Evolutionary conservation across 164 flowering plant genomes (phyloP).

Genomic region (Chimonanthus praecox): DNA sequence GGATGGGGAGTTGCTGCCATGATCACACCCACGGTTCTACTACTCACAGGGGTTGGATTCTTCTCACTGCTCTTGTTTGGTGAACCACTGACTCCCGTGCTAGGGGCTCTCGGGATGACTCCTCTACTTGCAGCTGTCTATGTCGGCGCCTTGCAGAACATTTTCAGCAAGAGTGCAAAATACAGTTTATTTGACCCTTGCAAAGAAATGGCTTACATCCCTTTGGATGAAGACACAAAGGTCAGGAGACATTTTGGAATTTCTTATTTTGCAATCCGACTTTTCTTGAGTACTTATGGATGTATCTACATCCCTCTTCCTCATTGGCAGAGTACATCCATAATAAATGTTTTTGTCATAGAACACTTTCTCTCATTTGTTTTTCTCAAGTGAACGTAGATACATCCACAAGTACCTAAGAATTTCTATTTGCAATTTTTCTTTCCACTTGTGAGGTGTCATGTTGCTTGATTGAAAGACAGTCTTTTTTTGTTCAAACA

Average conservation of each 20-base stretch:
- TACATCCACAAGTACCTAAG: too few relatives aligned
- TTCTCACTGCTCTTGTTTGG: slow-evolving; percentile 86
- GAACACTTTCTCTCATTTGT: too few relatives aligned
- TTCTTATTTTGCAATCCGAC: background rate
- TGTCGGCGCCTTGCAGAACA: slow-evolving; percentile 95
- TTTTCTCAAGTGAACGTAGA: too few relatives aligned
- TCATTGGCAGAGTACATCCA: background rate
- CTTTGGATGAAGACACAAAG: slow-evolving; percentile 98
- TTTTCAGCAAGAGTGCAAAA: slow-evolving; percentile 96
- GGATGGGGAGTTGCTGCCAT: slow-evolving; percentile 99
- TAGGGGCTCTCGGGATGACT: slow-evolving; percentile 71
- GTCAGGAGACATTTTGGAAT: slow-evolving; percentile 25
- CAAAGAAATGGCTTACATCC: slow-evolving; percentile 99
- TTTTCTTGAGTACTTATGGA: too few relatives aligned
- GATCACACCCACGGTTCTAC: slow-evolving; percentile 91
- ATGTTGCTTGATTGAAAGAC: too few relatives aligned
- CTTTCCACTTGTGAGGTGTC: too few relatives aligned
- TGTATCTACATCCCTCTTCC: background rate
- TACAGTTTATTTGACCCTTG: slow-evolving; percentile 98
- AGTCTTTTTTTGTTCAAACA: too few relatives aligned
- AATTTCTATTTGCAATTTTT: too few relatives aligned
- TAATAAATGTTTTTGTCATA: background rate
- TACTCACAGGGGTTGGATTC: slow-evolving; percentile 89
- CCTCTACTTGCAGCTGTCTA: slow-evolving; percentile 98
- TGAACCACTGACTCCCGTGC: slow-evolving; percentile 60